Evolutionary conservation across 2,329 filamentous ascomycete genomes (phyloP).

Genomic region (Pseudocercospora macadamiae): DNA sequence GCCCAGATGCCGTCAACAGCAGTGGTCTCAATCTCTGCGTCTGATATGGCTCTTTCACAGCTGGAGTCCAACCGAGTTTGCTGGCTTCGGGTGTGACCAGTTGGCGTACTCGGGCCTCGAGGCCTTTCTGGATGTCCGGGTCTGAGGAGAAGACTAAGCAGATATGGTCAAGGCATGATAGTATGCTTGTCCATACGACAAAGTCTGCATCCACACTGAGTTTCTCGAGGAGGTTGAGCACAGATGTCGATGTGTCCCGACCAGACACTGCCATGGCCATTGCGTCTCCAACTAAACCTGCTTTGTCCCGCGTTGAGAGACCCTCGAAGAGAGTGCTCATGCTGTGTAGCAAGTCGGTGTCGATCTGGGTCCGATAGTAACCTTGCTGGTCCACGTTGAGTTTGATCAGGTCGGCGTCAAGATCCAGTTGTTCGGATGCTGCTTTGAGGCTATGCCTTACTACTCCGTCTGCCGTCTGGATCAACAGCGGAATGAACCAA

Average conservation of each 20-base stretch:
- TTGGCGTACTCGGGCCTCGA: not conserved
- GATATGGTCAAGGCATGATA: not conserved
- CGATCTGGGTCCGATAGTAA: conserved; percentile 87
- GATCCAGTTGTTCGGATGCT: too few relatives aligned
- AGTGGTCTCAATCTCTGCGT: conserved; percentile 1
- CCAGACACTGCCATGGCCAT: conserved; percentile 87
- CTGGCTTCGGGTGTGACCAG: not conserved
- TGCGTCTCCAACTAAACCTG: conserved; percentile 87
- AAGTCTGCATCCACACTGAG: conserved; percentile 81
- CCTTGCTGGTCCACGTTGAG: conserved; percentile 87
- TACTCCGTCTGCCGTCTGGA: too few relatives aligned
- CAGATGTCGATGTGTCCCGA: conserved; percentile 75
- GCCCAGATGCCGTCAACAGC: conserved; percentile 2
- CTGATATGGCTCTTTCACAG: not conserved
- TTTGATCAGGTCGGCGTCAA: conserved; percentile 84
- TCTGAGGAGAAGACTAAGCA: not conserved
- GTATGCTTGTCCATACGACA: conserved; percentile 68
- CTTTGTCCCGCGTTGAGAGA: conserved; percentile 85
- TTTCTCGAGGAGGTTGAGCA: conserved; percentile 83
- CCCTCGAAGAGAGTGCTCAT: conserved; percentile 73
- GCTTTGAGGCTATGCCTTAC: too few relatives aligned
- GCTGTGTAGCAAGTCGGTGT: conserved; percentile 77
- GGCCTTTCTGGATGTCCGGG: not conserved
- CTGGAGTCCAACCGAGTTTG: not conserved
- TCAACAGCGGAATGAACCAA: too few relatives aligned